These are phyloP conservation scores for Mycosphaerelloides madeirae DNA, from an alignment of 2,329 filamentous ascomycete species.

Conservation along the genomic window DNA sequence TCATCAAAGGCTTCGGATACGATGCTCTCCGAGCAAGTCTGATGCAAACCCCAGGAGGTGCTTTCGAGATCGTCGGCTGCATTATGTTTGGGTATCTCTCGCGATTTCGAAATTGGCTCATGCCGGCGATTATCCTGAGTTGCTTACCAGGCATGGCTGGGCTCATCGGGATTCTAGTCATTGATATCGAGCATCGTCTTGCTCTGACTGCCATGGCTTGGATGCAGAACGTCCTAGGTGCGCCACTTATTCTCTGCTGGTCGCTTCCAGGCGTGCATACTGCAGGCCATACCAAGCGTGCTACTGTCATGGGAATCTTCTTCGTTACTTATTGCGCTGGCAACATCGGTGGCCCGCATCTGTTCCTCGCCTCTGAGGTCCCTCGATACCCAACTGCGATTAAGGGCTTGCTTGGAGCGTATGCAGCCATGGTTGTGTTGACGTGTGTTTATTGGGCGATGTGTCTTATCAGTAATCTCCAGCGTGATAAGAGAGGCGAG, in stretches of 20 bases:
- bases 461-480: constrained; percentile 6
- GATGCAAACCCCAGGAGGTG: constrained; percentile 50
- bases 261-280: constrained; percentile 13
- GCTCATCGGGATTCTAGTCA: constrained; percentile 18
- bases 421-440: constrained; percentile 11
- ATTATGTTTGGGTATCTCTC: constrained; percentile 11
- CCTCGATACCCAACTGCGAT: constrained; percentile 53
- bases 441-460: constrained; percentile 7
- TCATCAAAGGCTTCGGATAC: constrained; percentile 48
- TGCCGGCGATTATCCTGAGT: constrained; percentile 13
- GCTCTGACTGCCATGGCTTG: constrained; percentile 17
- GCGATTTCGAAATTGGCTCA: constrained; percentile 7
- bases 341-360: constrained; percentile 61
- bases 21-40: constrained; percentile 59
- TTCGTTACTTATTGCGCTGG: constrained; percentile 58
- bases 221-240: constrained; percentile 20
- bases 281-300: constrained; percentile 60
- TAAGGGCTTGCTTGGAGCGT: constrained; percentile 15
- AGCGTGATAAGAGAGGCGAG: constrained; percentile 8
- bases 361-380: constrained; percentile 55
- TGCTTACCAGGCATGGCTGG: constrained; percentile 18
- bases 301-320: constrained; percentile 58
- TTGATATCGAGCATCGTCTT: constrained; percentile 15
- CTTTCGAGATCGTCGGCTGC: constrained; percentile 15
- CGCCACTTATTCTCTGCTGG: constrained; percentile 20